phyloP scores from a whole-genome alignment of 345 rosid genomes.

The Linum tenue region DNA sequence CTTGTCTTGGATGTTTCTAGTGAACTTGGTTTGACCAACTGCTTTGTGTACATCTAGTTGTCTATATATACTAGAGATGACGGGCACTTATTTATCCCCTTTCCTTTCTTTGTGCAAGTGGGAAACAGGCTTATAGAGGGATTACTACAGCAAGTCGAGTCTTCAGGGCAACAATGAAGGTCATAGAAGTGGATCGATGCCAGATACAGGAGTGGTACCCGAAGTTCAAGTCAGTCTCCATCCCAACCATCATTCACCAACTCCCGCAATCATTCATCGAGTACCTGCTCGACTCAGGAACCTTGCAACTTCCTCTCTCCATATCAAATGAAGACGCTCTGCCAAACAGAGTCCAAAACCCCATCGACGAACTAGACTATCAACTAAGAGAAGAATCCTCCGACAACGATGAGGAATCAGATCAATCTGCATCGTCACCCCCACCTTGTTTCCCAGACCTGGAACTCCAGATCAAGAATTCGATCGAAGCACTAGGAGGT shows the following conservation, averaged over 20 bases:
- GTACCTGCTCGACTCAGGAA: conserved; percentile 59
- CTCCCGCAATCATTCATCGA: conserved; percentile 68
- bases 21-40: too few relatives aligned
- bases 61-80: too few relatives aligned
- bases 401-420: conserved; percentile 43
- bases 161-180: conserved; percentile 35
- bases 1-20: too few relatives aligned
- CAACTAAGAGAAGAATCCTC: conserved; percentile 46
- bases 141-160: too few relatives aligned
- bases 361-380: conserved; percentile 56
- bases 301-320: conserved; percentile 62
- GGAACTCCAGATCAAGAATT: conserved; percentile 47
- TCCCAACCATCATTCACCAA: conserved; percentile 55
- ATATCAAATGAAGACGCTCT: conserved; percentile 58
- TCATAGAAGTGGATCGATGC: conserved; percentile 59
- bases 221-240: conserved; percentile 49
- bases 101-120: too few relatives aligned
- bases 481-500: conserved; percentile 63
- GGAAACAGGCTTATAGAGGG: too few relatives aligned
- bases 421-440: conserved; percentile 14
- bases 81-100: too few relatives aligned
- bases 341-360: conserved; percentile 61
- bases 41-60: too few relatives aligned
- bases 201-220: conserved; percentile 91
- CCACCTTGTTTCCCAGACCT: conserved; percentile 66